Conservation (phyloP, 2,329 filamentous ascomycete species). For the Clonostachys solani region DNA sequence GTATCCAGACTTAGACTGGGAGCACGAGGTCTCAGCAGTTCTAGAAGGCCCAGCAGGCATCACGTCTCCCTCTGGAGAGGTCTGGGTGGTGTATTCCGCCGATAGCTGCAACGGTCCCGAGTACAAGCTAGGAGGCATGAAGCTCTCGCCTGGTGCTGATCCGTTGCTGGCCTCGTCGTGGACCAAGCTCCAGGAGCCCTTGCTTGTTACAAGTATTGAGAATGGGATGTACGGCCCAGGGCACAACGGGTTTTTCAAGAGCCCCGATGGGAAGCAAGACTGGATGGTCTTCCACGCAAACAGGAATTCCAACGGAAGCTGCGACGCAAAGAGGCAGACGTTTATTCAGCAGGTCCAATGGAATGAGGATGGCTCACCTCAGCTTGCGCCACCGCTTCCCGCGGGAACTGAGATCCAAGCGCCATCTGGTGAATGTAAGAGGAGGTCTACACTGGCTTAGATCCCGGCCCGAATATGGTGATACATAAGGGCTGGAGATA, state of each 20-base stretch:
- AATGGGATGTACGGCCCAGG: slow-evolving; percentile 9
- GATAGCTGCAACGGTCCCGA: slow-evolving; percentile 8
- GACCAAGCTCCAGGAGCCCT: slow-evolving; percentile 7
- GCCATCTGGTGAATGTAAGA: neutral
- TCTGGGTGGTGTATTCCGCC: slow-evolving; percentile 11
- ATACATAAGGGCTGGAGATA: no score
- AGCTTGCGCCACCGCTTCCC: neutral
- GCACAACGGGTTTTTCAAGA: slow-evolving; percentile 13
- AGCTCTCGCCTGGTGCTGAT: slow-evolving; percentile 3
- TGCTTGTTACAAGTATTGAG: slow-evolving; percentile 4
- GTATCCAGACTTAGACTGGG: slow-evolving; percentile 7
- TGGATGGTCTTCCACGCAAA: slow-evolving; percentile 12
- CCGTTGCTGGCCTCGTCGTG: slow-evolving; percentile 6
- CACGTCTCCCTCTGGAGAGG: slow-evolving; percentile 5
- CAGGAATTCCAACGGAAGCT: slow-evolving; percentile 2
- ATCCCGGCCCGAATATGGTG: no score
- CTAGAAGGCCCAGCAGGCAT: slow-evolving; percentile 9
- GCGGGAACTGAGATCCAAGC: slow-evolving; percentile 1
- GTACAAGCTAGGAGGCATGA: slow-evolving; percentile 9
- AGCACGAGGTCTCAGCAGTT: slow-evolving; percentile 6
- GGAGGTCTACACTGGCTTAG: no score
- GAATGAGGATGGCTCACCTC: slow-evolving; percentile 1
- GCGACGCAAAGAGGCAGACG: slow-evolving; percentile 5
- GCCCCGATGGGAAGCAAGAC: slow-evolving; percentile 9
- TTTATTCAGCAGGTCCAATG: slow-evolving; percentile 8